Base-by-base conservation (phyloP, 1,139 yeast species). In the Geotrichum macrosporum region DNA sequence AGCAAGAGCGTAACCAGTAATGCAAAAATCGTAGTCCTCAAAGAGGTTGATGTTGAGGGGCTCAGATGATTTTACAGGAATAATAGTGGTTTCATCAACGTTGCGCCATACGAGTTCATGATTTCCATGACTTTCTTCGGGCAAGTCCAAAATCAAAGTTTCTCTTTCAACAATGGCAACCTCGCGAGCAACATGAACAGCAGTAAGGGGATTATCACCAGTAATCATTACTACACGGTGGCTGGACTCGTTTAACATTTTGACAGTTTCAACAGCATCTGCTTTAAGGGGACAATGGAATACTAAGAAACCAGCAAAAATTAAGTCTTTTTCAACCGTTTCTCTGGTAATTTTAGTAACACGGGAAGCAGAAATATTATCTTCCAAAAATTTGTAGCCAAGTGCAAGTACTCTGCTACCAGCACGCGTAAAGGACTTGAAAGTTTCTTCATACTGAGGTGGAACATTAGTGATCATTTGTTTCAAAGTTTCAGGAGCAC, bases 401-500 rank as follows among this genome's bases (percentile, higher is more conserved):
- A 92, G 72, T 13, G 96, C 97, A 62, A 92, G 76, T 45, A 94
- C 99, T 72, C 99, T 88, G 39, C 95, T 85, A 57, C 99, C 98
- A 41, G 94, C 74, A 69, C 96, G 84, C 19, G 98, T 92, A 62
- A 85, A 94, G 6, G 89, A 80, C 68, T 89, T 89, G 70, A 79
- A 94, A 44, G 84, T 80, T 37, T 80, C 86, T 64, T 92, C 97
- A 63, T 92, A 92, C 57, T 80, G 74, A 32, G 71, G 77, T 33
- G 98, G 97, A 50, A 85, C 78, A 44, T 73, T 74, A 43, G 68
- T 61, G 56, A 94, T 70, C 86, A 94, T 87, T 47, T 73, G 74
- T 62, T 83, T 81, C 58, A 92, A 78, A 27, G 97, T 92, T 70
- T 92, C 99, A n/a, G 99, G 99, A 1, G 99, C 99, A 74, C 99